A percentile compares a stretch with the other conserved stretches of the same genome.
Evolutionary conservation across 805 yeast genomes (phyloP).

Genomic region (Myxozyma geophila): DNA sequence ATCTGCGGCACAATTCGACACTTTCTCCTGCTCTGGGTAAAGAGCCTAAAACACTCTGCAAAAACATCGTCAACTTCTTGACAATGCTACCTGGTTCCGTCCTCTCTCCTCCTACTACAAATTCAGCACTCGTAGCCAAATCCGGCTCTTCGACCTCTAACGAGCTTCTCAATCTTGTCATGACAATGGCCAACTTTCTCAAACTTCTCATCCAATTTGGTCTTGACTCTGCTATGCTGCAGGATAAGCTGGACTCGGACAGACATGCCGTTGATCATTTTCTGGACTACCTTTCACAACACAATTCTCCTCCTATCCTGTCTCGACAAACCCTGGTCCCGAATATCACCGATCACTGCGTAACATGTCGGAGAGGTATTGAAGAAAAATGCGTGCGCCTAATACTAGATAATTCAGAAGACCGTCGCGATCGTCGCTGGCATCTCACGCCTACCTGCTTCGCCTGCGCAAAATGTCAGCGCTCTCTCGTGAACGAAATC

Average conservation of each 20-base stretch:
- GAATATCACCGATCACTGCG: slow-evolving; percentile 66
- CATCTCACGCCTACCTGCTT: slow-evolving; percentile 67
- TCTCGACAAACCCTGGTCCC: slow-evolving; percentile 21
- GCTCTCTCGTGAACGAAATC: slow-evolving; percentile 48
- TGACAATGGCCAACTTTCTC: slow-evolving; percentile 90
- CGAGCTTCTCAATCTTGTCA: slow-evolving; percentile 72
- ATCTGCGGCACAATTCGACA: slow-evolving; percentile 29
- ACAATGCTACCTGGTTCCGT: slow-evolving; percentile 73
- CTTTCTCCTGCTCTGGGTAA: slow-evolving; percentile 40
- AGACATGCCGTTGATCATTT: slow-evolving; percentile 67
- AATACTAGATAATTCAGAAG: slow-evolving; percentile 11
- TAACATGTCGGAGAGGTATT: slow-evolving; percentile 70
- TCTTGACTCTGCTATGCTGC: slow-evolving; percentile 71
- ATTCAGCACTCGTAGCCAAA: not conserved
- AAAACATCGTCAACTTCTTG: slow-evolving; percentile 86
- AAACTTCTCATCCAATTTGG: slow-evolving; percentile 84
- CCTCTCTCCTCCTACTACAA: slow-evolving; percentile 16
- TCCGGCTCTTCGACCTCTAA: slow-evolving; percentile 31
- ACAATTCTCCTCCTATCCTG: slow-evolving; percentile 29
- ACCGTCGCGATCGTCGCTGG: slow-evolving; percentile 65
- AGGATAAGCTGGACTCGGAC: slow-evolving; percentile 58
- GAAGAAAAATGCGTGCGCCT: slow-evolving; percentile 55
- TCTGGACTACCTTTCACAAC: slow-evolving; percentile 54
- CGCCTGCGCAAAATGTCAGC: slow-evolving; percentile 63
- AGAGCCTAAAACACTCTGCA: slow-evolving; percentile 85